Percentiles rank a stretch among this genome's conserved stretches.
Conservation (phyloP, 345 rosid species). For the Passiflora organensis region DNA sequence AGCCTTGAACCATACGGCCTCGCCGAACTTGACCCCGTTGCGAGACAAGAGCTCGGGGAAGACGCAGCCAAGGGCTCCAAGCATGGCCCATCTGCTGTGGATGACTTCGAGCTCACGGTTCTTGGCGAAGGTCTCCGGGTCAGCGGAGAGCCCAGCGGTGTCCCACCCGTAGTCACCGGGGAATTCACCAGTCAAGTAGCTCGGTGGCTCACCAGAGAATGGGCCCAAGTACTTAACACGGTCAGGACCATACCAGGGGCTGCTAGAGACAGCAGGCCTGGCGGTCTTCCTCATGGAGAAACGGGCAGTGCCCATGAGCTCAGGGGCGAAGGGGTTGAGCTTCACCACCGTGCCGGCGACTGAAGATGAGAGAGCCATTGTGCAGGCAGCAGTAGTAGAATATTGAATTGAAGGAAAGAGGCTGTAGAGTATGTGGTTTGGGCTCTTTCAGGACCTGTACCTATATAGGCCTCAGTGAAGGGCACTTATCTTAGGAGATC, state of each 20-base stretch:
- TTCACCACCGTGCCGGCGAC: neutral
- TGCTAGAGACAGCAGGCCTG: neutral
- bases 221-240: neutral
- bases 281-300: neutral
- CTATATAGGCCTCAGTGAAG: too few relatives aligned
- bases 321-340: neutral
- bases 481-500: too few relatives aligned
- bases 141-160: neutral
- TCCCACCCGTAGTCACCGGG: conserved; percentile 3
- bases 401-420: too few relatives aligned
- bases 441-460: too few relatives aligned
- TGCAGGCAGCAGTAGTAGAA: too few relatives aligned
- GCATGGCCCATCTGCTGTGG: neutral
- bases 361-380: neutral
- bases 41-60: neutral
- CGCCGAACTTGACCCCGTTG: neutral
- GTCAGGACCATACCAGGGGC: neutral
- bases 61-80: conserved; percentile 1
- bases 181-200: neutral
- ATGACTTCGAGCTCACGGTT: neutral
- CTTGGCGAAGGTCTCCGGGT: conserved; percentile 1
- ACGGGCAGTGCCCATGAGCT: neutral
- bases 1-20: conserved; percentile 1
- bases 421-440: too few relatives aligned
- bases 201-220: neutral